A percentile compares a stretch with the other conserved stretches of the same genome.
These are phyloP conservation scores for Ophioceras dolichostomum DNA, from an alignment of 2,329 filamentous ascomycete genomes.

Conservation along the genomic window DNA sequence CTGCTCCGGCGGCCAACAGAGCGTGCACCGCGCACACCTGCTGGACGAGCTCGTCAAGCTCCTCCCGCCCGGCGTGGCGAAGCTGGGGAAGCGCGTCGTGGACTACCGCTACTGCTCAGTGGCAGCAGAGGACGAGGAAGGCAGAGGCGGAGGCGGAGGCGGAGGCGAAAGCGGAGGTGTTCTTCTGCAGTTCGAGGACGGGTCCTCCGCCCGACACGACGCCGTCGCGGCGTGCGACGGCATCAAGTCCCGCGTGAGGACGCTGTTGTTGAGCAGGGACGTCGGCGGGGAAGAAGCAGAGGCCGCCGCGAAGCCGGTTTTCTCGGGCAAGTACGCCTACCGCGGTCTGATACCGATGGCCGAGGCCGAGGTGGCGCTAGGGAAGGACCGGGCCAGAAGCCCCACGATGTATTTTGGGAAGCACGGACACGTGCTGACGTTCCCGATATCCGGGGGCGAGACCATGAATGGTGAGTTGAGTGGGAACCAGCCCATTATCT, in stretches of 20 bases:
- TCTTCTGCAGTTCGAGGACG: slow-evolving; percentile 12
- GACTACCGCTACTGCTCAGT: slow-evolving; percentile 10
- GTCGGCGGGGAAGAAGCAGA: too few species aligned
- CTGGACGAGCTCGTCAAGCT: slow-evolving; percentile 14
- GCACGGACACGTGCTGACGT: slow-evolving; percentile 42
- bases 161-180: slow-evolving; percentile 4
- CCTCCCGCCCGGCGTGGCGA: slow-evolving; percentile 9
- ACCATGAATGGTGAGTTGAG: slow-evolving; percentile 11
- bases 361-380: slow-evolving; percentile 35
- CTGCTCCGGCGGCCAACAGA: slow-evolving; percentile 6
- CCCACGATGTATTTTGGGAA: background rate
- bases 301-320: slow-evolving; percentile 27
- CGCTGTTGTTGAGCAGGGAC: slow-evolving; percentile 33
- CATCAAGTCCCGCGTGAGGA: slow-evolving; percentile 43
- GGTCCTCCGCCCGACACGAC: slow-evolving; percentile 8
- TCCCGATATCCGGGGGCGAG: slow-evolving; percentile 41
- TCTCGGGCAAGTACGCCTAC: slow-evolving; percentile 46
- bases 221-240: slow-evolving; percentile 45
- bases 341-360: slow-evolving; percentile 35
- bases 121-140: slow-evolving; percentile 9
- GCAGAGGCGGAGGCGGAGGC: slow-evolving; percentile 2
- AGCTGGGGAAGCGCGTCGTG: slow-evolving; percentile 15
- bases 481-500: background rate
- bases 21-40: slow-evolving; percentile 11
- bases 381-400: slow-evolving; percentile 14